A percentile compares a stretch with the other conserved stretches of the same genome.
These are phyloP conservation scores for Colletotrichum tofieldiae DNA, from an alignment of 2,329 filamentous ascomycete species.

Conservation along the genomic window DNA sequence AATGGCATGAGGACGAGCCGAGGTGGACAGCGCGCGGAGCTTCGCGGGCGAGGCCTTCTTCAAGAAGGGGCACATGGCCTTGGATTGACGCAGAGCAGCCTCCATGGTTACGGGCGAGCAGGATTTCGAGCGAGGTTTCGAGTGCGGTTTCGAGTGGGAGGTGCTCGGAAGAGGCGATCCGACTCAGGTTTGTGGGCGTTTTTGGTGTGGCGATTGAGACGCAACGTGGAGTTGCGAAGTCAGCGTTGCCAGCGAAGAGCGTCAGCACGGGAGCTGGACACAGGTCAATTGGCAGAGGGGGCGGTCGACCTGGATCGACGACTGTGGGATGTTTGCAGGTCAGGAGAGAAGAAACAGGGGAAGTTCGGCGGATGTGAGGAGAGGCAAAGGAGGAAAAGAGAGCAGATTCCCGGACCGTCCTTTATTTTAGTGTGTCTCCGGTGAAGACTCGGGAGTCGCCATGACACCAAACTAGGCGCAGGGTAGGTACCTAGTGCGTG, in stretches of 20 bases:
- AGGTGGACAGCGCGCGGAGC: constrained; percentile 88
- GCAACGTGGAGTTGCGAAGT: constrained; percentile 17
- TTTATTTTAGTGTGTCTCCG: constrained; percentile 42
- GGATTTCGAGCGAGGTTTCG: constrained; percentile 19
- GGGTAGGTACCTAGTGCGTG: constrained; percentile 14
- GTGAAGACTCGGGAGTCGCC: constrained; percentile 40
- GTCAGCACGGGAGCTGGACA: constrained; percentile 34
- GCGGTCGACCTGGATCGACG: constrained; percentile 29
- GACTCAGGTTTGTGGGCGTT: constrained; percentile 17
- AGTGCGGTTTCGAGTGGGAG: background rate
- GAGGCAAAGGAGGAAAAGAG: constrained; percentile 29
- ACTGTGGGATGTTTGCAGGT: constrained; percentile 9
- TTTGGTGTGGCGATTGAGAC: constrained; percentile 34
- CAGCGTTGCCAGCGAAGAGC: constrained; percentile 31
- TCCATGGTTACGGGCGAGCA: constrained; percentile 76
- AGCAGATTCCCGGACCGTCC: constrained; percentile 39
- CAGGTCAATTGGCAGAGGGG: constrained; percentile 31
- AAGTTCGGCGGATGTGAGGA: constrained; percentile 20
- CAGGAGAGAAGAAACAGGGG: background rate
- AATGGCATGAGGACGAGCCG: constrained; percentile 63
- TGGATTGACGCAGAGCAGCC: constrained; percentile 93
- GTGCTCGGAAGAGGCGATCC: constrained; percentile 7
- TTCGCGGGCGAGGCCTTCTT: constrained; percentile 94
- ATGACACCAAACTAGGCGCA: constrained; percentile 32
- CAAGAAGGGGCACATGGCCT: constrained; percentile 97